These are phyloP conservation scores for Anastatica hierochuntica DNA, from an alignment of 345 rosid genomes.

Conservation along the genomic window DNA sequence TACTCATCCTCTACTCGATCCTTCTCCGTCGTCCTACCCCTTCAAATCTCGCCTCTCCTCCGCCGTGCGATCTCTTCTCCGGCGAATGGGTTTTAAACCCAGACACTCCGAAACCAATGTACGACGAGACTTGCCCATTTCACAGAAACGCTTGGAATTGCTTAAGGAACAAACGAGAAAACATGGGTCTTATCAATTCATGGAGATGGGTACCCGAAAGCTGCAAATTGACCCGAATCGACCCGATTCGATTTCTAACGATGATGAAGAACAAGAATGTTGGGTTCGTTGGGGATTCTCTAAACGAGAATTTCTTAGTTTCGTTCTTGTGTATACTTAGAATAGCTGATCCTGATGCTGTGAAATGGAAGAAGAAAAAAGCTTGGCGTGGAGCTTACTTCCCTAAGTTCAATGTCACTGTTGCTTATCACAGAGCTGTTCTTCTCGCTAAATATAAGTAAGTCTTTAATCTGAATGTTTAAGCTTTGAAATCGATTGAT, in stretches of 20 bases:
- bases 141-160: slow-evolving; percentile 96
- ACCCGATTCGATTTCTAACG: slow-evolving; percentile 48
- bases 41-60: slow-evolving; percentile 12
- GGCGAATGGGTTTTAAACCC: slow-evolving; percentile 61
- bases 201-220: slow-evolving; percentile 73
- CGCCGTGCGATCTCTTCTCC: slow-evolving; percentile 57
- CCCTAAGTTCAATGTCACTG: slow-evolving; percentile 74
- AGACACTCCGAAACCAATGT: slow-evolving; percentile 29
- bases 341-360: slow-evolving; percentile 54
- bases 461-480: slow-evolving; percentile 5
- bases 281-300: slow-evolving; percentile 86
- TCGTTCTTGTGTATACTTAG: slow-evolving; percentile 74
- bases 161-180: slow-evolving; percentile 48
- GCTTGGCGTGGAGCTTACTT: slow-evolving; percentile 97
- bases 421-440: slow-evolving; percentile 89
- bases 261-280: slow-evolving; percentile 63
- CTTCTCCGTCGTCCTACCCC: slow-evolving; percentile 27
- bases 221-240: slow-evolving; percentile 49
- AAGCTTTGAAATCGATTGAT: neutral
- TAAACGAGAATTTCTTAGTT: slow-evolving; percentile 81
- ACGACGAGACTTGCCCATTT: slow-evolving; percentile 83
- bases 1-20: slow-evolving; percentile 42
- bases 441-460: slow-evolving; percentile 74
- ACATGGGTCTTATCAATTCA: slow-evolving; percentile 66
- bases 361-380: slow-evolving; percentile 81